Evolutionary conservation across 2,329 filamentous ascomycete genomes (phyloP), one percentile per base, ranked within the genome.

Genomic region (Scedosporium dehoogii): DNA sequence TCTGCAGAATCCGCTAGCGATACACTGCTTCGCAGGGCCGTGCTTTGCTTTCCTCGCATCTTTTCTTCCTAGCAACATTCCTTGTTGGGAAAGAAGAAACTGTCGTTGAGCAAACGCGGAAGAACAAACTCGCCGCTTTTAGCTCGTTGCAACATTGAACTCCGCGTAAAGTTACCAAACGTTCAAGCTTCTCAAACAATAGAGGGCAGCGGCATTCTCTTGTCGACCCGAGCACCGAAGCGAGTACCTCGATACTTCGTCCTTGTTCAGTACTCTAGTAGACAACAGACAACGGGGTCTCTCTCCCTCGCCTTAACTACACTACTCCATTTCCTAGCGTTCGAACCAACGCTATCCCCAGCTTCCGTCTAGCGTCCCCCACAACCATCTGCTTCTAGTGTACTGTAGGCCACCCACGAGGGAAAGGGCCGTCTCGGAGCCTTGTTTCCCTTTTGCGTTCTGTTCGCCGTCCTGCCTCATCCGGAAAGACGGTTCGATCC

Each of bases 391-490:
- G 44, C 33, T 12, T 38, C 10, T 14, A 4, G n/a, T n/a, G n/a
- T n/a, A n/a, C n/a, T n/a, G n/a, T n/a, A n/a, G 10, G 9, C 33
- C 33, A 10, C 33, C 33, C 33, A 14, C 33, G 44, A 48, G 44
- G 44, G 44, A 21, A 9, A 48, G 33, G 33, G 10, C 33, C 9
- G 33, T 38, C 33, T 38, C 33, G 33, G 33, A 38, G 33, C 33
- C 33, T 38, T 38, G 33, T 38, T 38, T 6, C 10, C 33, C 33
- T 38, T 38, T 38, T 38, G 33, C 33, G 51, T 23, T 25, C 51
- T 55, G 23, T 23, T 25, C 51, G 18, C 21, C 59, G 59, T 61
- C 59, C 48, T 61, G 59, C 48, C 59, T 33, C 46, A 38, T 61
- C 16, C 27, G 59, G 59, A 48, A 56, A 56, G 59, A 56, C 46